A percentile compares a stretch with the other conserved stretches of the same genome.
These are phyloP conservation scores for Macroventuria anomochaeta DNA, from an alignment of 2,329 filamentous ascomycete genomes.

Conservation along the genomic window DNA sequence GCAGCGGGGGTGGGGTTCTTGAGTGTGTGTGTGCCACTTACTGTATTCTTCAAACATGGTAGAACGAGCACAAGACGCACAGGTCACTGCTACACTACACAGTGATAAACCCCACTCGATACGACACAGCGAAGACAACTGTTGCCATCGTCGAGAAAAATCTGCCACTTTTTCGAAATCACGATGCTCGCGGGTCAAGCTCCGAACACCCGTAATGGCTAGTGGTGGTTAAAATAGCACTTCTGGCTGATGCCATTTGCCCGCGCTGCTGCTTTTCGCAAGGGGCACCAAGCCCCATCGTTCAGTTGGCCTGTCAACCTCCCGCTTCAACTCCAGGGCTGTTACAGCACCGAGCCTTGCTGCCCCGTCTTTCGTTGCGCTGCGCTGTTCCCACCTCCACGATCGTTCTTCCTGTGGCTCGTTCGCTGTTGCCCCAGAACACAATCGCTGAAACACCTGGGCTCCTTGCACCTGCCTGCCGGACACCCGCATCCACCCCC, in stretches of 20 bases:
- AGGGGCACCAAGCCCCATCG: conserved; percentile 10
- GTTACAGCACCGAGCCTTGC: conserved; percentile 11
- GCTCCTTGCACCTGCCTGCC: conserved; percentile 11
- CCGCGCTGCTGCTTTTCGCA: conserved; percentile 12
- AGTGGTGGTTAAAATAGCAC: conserved; percentile 14
- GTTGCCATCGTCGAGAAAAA: conserved; percentile 9
- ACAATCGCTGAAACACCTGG: conserved; percentile 14
- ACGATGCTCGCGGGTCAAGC: conserved; percentile 12
- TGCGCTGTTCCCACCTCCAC: conserved; percentile 7
- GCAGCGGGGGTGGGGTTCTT: conserved; percentile 4
- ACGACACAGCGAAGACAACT: not conserved
- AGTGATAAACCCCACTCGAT: not conserved
- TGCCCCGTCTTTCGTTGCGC: conserved; percentile 14
- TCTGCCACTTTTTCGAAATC: conserved; percentile 9
- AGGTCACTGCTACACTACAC: not conserved
- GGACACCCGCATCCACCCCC: conserved; percentile 9
- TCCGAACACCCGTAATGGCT: conserved; percentile 7
- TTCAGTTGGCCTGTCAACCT: conserved; percentile 18
- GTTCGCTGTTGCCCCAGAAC: conserved; percentile 11
- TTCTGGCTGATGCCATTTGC: conserved; percentile 8
- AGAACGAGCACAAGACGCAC: conserved; percentile 2
- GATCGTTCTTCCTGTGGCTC: conserved; percentile 9
- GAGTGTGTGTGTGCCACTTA: too few species aligned
- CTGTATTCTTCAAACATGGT: not conserved
- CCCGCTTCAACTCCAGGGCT: conserved; percentile 9